Evolutionary conservation across 2,329 filamentous ascomycete species (phyloP).

Genomic region (Cadophora sp.): DNA sequence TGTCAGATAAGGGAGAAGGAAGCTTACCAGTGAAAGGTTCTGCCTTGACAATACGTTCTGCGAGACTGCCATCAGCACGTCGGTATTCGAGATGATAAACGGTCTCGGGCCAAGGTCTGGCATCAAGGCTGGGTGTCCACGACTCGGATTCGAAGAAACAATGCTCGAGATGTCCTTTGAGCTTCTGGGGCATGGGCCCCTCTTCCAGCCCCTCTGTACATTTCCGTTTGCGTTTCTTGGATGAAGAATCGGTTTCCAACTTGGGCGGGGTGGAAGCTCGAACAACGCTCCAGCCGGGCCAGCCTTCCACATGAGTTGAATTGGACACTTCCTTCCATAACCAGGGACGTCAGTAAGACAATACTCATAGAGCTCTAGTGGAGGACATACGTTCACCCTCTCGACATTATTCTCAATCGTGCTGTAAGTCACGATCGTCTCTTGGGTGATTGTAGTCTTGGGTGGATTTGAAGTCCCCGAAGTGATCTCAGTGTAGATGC

Average conservation of each 20-base stretch:
- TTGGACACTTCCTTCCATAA: constrained; percentile 2
- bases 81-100: neutral
- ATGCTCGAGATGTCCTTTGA: neutral
- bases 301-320: neutral
- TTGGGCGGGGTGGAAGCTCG: neutral
- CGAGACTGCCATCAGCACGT: neutral
- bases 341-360: constrained; percentile 10
- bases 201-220: constrained; percentile 12
- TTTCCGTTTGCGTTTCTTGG: constrained; percentile 10
- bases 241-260: neutral
- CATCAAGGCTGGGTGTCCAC: neutral
- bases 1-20: neutral
- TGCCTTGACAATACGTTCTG: neutral
- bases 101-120: neutral
- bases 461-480: neutral
- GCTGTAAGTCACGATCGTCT: constrained; percentile 12
- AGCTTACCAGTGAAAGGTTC: constrained; percentile 7
- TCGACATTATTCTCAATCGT: constrained; percentile 11
- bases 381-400: constrained; percentile 8
- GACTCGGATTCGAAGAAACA: neutral
- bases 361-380: constrained; percentile 3
- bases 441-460: constrained; percentile 4
- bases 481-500: constrained; percentile 10
- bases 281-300: neutral
- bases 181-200: neutral